phyloP scores from a whole-genome alignment of 305 asterid species.

The Fraxinus sp. region DNA sequence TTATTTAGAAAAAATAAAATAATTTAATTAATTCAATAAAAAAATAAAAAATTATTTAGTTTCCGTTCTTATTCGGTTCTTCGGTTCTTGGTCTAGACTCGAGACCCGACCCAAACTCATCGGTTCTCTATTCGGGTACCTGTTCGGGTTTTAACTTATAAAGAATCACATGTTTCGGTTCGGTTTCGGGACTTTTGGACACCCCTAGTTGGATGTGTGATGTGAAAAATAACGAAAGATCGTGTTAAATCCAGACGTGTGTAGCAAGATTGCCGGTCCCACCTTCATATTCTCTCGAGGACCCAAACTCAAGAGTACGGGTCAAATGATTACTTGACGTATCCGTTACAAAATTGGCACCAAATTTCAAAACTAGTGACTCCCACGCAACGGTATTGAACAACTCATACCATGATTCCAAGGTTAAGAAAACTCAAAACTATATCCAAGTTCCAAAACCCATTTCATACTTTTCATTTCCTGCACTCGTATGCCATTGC shows the following conservation, averaged over 20 bases:
- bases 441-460: conserved; percentile 23
- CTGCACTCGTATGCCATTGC: conserved; percentile 19
- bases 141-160: too few relatives aligned
- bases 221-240: neutral
- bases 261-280: neutral
- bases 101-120: too few relatives aligned
- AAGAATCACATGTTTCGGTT: too few relatives aligned
- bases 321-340: neutral
- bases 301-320: neutral
- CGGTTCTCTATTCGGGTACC: too few relatives aligned
- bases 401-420: conserved; percentile 36
- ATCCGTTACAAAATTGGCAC: neutral
- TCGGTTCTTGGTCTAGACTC: too few relatives aligned
- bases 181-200: too few relatives aligned
- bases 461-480: conserved; percentile 27
- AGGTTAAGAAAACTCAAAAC: conserved; percentile 32
- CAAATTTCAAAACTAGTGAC: neutral
- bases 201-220: neutral
- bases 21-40: too few relatives aligned
- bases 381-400: neutral
- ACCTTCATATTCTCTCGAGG: neutral
- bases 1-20: too few relatives aligned
- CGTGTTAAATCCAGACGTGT: neutral
- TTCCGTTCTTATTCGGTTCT: too few relatives aligned
- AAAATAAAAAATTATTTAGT: too few relatives aligned